A percentile compares a stretch with the other conserved stretches of the same genome.
phyloP scores from a whole-genome alignment of 352 stramenopile species.

The Globisporangium parvum region DNA sequence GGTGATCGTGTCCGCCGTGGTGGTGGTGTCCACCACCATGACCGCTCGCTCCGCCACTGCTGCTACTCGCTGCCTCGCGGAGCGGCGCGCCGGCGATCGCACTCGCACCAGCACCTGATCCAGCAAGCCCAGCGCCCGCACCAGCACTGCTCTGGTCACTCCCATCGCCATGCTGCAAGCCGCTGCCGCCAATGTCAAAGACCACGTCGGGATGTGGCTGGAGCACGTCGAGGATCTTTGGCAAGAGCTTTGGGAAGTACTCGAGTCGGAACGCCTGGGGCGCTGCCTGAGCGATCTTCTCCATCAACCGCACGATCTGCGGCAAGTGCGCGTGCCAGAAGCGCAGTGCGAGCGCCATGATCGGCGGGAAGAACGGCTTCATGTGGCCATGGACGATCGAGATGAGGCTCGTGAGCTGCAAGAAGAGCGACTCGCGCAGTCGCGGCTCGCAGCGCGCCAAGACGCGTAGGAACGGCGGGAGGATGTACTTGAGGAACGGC shows the following conservation, averaged over 20 bases:
- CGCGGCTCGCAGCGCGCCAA: slow-evolving; percentile 87
- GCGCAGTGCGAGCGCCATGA: slow-evolving; percentile 94
- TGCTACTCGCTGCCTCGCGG: slow-evolving; percentile 1
- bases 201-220: slow-evolving; percentile 65
- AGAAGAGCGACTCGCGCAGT: slow-evolving; percentile 94
- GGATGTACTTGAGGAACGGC: slow-evolving; percentile 95
- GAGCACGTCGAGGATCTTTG: slow-evolving; percentile 84
- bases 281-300: slow-evolving; percentile 80
- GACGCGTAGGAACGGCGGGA: slow-evolving; percentile 96
- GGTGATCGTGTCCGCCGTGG: slow-evolving; percentile 19
- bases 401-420: slow-evolving; percentile 95
- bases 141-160: slow-evolving; percentile 18
- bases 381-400: slow-evolving; percentile 95
- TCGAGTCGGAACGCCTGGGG: slow-evolving; percentile 72
- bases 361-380: slow-evolving; percentile 93
- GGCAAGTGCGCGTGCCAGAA: slow-evolving; percentile 96
- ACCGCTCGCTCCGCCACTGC: background rate
- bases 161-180: slow-evolving; percentile 17
- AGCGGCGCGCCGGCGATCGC: slow-evolving; percentile 4
- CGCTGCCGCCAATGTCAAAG: slow-evolving; percentile 37
- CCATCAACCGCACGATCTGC: slow-evolving; percentile 94
- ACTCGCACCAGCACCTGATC: background rate
- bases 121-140: slow-evolving; percentile 7
- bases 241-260: slow-evolving; percentile 87
- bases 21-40: slow-evolving; percentile 13